A percentile compares a stretch with the other conserved stretches of the same genome.
Conservation (phyloP, 176 grass and related monocot species). For the Pharus latifolius region DNA sequence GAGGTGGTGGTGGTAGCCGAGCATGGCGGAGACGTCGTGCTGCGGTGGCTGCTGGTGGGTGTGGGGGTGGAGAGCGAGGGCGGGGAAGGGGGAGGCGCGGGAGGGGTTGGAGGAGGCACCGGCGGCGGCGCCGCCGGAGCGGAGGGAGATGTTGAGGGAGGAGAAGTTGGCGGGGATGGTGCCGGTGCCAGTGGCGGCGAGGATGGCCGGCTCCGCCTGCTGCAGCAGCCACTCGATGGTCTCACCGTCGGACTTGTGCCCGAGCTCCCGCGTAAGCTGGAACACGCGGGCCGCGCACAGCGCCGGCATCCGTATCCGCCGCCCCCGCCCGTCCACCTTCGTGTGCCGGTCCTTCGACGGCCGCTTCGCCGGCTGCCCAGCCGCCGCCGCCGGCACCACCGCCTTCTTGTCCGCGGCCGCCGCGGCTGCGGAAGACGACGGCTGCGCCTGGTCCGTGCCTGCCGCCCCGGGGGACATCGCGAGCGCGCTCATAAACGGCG, state of each 20-base stretch:
- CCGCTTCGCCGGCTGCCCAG: constrained; percentile 39
- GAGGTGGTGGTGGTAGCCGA: constrained; percentile 66
- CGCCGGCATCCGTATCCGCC: constrained; percentile 96
- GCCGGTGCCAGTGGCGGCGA: constrained; percentile 85
- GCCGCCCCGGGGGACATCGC: constrained; percentile 14
- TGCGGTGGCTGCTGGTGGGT: constrained; percentile 31
- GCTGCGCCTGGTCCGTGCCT: not conserved
- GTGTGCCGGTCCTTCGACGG: constrained; percentile 90
- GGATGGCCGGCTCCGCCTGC: constrained; percentile 91
- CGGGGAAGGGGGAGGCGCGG: constrained; percentile 10
- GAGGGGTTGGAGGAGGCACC: constrained; percentile 28
- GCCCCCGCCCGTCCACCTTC: constrained; percentile 87
- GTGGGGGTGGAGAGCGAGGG: constrained; percentile 11
- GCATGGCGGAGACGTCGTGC: constrained; percentile 67
- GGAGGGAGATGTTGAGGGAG: constrained; percentile 67
- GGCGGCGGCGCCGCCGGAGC: too few relatives aligned
- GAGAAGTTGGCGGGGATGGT: constrained; percentile 94
- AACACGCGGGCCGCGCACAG: constrained; percentile 91
- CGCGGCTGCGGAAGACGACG: constrained; percentile 16
- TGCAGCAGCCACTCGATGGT: constrained; percentile 97
- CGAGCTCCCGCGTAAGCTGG: constrained; percentile 96
- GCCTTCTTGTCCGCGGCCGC: constrained; percentile 30
- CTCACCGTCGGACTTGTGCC: constrained; percentile 96
- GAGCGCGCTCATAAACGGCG: constrained; percentile 69
- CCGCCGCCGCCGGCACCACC: not conserved